These are phyloP conservation scores for Fonsecaea pedrosoi DNA, from an alignment of 2,329 filamentous ascomycete genomes.

Conservation along the genomic window DNA sequence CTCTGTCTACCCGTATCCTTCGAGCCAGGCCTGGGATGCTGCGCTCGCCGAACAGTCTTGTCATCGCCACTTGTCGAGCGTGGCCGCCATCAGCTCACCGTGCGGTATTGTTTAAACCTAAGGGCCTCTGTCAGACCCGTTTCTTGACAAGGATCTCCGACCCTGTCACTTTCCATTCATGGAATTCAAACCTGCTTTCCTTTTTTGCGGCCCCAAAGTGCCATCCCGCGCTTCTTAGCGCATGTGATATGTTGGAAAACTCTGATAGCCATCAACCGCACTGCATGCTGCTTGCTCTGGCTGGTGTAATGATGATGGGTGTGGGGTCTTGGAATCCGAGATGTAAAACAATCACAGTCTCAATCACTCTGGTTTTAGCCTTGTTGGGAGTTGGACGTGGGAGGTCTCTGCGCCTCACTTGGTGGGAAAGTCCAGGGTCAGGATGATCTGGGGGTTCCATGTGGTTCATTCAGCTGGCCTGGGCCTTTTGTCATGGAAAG, in stretches of 20 bases:
- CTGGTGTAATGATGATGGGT: background rate
- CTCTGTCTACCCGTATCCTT: background rate
- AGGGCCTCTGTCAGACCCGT: background rate
- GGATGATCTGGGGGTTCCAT: background rate
- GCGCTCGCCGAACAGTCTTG: background rate
- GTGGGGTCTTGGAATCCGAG: background rate
- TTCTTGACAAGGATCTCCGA: background rate
- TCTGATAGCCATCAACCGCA: background rate
- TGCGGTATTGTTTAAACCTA: background rate
- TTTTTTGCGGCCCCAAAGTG: background rate
- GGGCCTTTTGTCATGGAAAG: background rate
- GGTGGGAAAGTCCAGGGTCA: background rate
- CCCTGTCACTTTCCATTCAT: background rate
- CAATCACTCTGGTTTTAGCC: background rate
- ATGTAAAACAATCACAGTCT: slow-evolving; percentile 1
- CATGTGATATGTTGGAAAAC: background rate
- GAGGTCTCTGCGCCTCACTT: background rate
- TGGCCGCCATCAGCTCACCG: background rate
- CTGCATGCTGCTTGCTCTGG: background rate
- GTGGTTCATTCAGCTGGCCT: background rate
- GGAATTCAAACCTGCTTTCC: background rate
- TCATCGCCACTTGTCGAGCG: background rate
- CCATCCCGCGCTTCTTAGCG: background rate
- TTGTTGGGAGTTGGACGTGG: background rate
- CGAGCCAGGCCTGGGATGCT: background rate